phyloP scores from a whole-genome alignment of 2,329 filamentous ascomycete species.

The Colletotrichum sp. region DNA sequence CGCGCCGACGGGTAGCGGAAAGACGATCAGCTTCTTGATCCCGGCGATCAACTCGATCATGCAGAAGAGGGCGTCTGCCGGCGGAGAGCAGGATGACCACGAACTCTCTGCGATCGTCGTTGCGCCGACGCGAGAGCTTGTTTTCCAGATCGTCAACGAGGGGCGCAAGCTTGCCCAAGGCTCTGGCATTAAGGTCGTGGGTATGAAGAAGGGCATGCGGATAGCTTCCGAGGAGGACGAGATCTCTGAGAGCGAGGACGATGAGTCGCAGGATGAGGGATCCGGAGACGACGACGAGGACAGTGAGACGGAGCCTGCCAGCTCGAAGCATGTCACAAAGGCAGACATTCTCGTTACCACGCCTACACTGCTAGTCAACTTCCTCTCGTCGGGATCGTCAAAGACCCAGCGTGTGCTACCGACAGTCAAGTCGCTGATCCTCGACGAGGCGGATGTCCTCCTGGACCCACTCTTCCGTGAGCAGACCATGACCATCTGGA shows the following conservation, averaged over 20 bases:
- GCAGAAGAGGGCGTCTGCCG: constrained; percentile 52
- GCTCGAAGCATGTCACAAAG: constrained; percentile 62
- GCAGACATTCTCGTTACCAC: constrained; percentile 83
- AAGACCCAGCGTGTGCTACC: constrained; percentile 60
- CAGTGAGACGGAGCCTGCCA: constrained; percentile 25
- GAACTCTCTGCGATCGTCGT: constrained; percentile 72
- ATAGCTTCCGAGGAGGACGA: constrained; percentile 36
- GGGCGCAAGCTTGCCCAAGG: constrained; percentile 79
- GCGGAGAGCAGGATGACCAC: constrained; percentile 44
- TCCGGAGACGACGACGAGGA: constrained; percentile 41
- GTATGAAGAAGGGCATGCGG: constrained; percentile 86
- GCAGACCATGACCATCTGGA: constrained; percentile 86
- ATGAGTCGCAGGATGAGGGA: constrained; percentile 34
- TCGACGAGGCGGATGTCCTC: constrained; percentile 96
- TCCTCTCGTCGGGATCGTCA: constrained; percentile 49
- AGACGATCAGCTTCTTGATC: constrained; percentile 92
- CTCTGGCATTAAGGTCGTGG: constrained; percentile 79
- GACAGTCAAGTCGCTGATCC: constrained; percentile 73
- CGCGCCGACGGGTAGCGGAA: constrained; percentile 94
- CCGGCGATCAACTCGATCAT: constrained; percentile 82
- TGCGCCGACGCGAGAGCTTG: constrained; percentile 80
- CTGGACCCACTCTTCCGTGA: constrained; percentile 90
- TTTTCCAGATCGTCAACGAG: constrained; percentile 82
- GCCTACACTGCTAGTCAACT: constrained; percentile 78
- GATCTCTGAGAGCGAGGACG: constrained; percentile 7